Conservation (phyloP, 73 alveolate species). For the Effrenium voratum region DNA sequence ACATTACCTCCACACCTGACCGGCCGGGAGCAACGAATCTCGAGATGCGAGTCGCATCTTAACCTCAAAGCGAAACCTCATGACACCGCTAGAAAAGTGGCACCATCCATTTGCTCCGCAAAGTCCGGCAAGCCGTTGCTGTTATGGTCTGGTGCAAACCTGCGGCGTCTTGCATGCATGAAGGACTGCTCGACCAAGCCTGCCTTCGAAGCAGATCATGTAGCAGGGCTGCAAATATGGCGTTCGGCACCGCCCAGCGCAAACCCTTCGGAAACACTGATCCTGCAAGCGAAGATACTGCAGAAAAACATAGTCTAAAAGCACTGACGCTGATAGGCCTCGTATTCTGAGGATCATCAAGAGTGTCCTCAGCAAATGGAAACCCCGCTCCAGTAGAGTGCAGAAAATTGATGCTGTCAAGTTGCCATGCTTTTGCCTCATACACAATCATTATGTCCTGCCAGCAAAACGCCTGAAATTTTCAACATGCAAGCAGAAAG, state of each 20-base stretch:
- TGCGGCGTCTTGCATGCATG: neutral
- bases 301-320: too few species aligned
- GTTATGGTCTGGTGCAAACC: slow-evolving; percentile 14
- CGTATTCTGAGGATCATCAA: neutral
- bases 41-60: neutral
- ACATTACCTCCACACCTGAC: slow-evolving; percentile 11
- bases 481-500: too few species aligned
- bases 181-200: neutral
- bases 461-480: too few species aligned
- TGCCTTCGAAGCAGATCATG: slow-evolving; percentile 26
- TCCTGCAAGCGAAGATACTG: neutral
- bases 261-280: slow-evolving; percentile 18
- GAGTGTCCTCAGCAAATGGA: slow-evolving; percentile 12
- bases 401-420: neutral
- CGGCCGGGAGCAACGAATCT: neutral
- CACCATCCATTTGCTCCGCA: neutral
- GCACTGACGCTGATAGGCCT: too few species aligned
- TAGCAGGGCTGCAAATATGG: neutral
- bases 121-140: slow-evolving; percentile 14
- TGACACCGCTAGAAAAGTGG: neutral
- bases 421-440: slow-evolving; percentile 3
- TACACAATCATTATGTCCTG: slow-evolving; percentile 9
- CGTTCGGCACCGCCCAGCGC: slow-evolving; percentile 23
- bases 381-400: neutral
- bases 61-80: neutral